These are phyloP conservation scores for Kodamaea ohmeri DNA, from an alignment of 1,139 yeast species.

Conservation along the genomic window DNA sequence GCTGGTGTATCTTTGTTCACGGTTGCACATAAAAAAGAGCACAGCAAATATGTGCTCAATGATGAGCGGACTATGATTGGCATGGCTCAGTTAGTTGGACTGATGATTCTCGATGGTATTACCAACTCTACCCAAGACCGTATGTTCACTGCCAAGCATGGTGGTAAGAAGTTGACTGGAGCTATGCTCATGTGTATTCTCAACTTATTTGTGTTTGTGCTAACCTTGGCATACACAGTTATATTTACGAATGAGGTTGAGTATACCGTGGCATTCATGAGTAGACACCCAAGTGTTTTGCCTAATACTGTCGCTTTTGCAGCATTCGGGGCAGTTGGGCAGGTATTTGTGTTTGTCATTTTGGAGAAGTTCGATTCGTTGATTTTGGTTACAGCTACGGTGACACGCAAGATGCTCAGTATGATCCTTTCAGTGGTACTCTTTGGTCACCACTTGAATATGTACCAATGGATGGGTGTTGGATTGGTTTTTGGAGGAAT, in stretches of 20 bases:
- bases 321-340: constrained; percentile 85
- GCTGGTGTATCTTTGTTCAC: constrained; percentile 81
- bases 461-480: constrained; percentile 77
- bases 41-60: constrained; percentile 23
- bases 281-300: constrained; percentile 48
- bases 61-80: constrained; percentile 56
- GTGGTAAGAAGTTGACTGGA: constrained; percentile 48
- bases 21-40: constrained; percentile 31
- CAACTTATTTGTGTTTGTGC: constrained; percentile 53
- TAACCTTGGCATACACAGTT: constrained; percentile 41
- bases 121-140: constrained; percentile 94
- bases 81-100: constrained; percentile 51
- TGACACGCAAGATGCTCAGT: constrained; percentile 92
- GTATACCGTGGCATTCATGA: constrained; percentile 48
- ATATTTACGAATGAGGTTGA: constrained; percentile 48
- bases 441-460: constrained; percentile 70
- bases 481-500: constrained; percentile 79
- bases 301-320: constrained; percentile 67
- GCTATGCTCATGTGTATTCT: constrained; percentile 85
- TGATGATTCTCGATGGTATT: constrained; percentile 82
- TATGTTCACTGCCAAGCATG: constrained; percentile 48
- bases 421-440: constrained; percentile 85
- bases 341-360: constrained; percentile 83
- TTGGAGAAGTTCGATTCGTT: constrained; percentile 82
- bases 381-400: constrained; percentile 86